Percentiles rank a stretch among this genome's conserved stretches.
phyloP scores from a whole-genome alignment of 2,329 filamentous ascomycete genomes.

The Monosporascus ibericus region DNA sequence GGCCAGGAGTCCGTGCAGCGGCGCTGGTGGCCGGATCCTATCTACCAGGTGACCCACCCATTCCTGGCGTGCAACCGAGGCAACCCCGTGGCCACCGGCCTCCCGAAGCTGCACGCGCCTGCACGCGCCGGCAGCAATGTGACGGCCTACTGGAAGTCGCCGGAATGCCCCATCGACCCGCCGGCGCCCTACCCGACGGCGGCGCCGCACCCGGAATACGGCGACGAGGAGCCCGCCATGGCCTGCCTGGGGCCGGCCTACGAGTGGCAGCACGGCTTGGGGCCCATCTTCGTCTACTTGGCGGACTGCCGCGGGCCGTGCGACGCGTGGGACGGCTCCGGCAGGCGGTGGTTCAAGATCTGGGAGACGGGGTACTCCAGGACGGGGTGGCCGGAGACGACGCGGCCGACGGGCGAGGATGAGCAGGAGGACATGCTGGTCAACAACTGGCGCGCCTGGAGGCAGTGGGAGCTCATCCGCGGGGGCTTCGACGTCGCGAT shows the following conservation, averaged over 20 bases:
- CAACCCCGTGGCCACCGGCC: constrained; percentile 7
- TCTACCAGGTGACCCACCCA: constrained; percentile 4
- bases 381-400: constrained; percentile 15
- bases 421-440: too few relatives aligned
- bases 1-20: constrained; percentile 8
- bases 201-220: constrained; percentile 1
- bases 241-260: not conserved
- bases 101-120: constrained; percentile 2
- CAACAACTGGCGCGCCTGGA: not conserved
- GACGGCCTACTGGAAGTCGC: not conserved
- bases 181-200: constrained; percentile 4
- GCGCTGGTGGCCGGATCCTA: constrained; percentile 11
- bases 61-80: constrained; percentile 8
- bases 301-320: constrained; percentile 2
- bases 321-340: constrained; percentile 4
- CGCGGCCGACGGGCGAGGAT: not conserved
- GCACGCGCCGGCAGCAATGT: not conserved
- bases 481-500: constrained; percentile 4
- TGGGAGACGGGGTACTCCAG: constrained; percentile 1
- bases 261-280: not conserved
- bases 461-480: not conserved
- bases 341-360: constrained; percentile 8
- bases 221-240: not conserved
- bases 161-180: not conserved
- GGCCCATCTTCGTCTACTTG: constrained; percentile 2